These are phyloP conservation scores for Sphaerostilbella broomeana DNA, from an alignment of 2,329 filamentous ascomycete genomes.

Conservation along the genomic window DNA sequence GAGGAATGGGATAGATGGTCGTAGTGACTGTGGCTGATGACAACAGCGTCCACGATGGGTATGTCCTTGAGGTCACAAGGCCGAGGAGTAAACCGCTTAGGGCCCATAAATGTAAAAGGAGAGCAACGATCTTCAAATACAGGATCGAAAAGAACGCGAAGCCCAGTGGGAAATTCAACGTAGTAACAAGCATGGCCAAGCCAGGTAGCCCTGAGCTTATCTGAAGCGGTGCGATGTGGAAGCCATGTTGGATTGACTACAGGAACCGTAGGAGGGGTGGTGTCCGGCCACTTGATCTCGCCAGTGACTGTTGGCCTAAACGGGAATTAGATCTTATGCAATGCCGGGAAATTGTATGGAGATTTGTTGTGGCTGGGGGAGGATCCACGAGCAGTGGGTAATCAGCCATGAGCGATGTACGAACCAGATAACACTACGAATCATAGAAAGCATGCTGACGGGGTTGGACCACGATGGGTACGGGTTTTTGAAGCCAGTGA, in stretches of 20 bases:
- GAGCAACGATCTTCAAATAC: slow-evolving; percentile 86
- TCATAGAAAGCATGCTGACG: slow-evolving; percentile 18
- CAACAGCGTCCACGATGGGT: slow-evolving; percentile 66
- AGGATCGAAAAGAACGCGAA: slow-evolving; percentile 88
- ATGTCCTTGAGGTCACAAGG: slow-evolving; percentile 75
- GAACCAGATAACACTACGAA: slow-evolving; percentile 32
- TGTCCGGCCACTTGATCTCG: slow-evolving; percentile 47
- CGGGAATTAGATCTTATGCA: neutral
- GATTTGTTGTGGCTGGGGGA: neutral
- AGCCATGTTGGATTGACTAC: slow-evolving; percentile 64
- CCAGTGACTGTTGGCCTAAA: slow-evolving; percentile 35
- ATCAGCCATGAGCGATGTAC: no score
- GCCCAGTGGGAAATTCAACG: slow-evolving; percentile 78
- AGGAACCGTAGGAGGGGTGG: slow-evolving; percentile 57
- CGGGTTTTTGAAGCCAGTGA: slow-evolving; percentile 43
- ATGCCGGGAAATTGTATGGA: neutral
- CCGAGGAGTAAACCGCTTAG: slow-evolving; percentile 69
- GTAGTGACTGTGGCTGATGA: slow-evolving; percentile 89
- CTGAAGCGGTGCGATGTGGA: slow-evolving; percentile 46
- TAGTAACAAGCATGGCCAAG: slow-evolving; percentile 92
- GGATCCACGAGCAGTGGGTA: no score
- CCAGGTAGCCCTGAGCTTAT: slow-evolving; percentile 77
- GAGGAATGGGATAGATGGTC: slow-evolving; percentile 80
- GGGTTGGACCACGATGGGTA: slow-evolving; percentile 38
- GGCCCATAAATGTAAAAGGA: slow-evolving; percentile 62